Percentiles rank a stretch among this genome's conserved stretches.
phyloP scores from a whole-genome alignment of 257 asterid genomes.

The Gynochthodes officinalis region DNA sequence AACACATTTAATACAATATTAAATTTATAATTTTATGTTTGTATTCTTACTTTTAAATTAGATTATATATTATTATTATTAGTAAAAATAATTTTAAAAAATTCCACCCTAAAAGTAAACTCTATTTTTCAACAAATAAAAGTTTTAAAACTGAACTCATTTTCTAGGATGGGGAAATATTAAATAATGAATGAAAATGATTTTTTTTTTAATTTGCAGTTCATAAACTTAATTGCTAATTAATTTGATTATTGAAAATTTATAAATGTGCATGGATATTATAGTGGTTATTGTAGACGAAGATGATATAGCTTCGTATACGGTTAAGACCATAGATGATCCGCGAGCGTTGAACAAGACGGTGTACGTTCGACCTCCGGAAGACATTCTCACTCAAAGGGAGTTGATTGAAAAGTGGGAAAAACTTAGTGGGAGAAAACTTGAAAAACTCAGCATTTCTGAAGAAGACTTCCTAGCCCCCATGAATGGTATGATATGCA shows the following conservation, averaged over 20 bases:
- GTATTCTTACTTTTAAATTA: too few relatives aligned
- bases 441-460: slow-evolving; percentile 48
- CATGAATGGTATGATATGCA: slow-evolving; percentile 42
- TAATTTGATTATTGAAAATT: neutral
- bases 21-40: too few relatives aligned
- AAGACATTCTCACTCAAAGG: slow-evolving; percentile 52
- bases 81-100: too few relatives aligned
- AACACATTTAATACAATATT: too few relatives aligned
- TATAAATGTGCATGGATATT: neutral
- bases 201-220: too few relatives aligned
- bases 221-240: too few relatives aligned
- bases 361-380: slow-evolving; percentile 56
- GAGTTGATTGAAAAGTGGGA: slow-evolving; percentile 69
- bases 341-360: slow-evolving; percentile 78
- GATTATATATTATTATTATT: too few relatives aligned
- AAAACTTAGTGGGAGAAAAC: slow-evolving; percentile 43
- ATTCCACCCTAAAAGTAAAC: too few relatives aligned
- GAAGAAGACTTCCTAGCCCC: slow-evolving; percentile 51
- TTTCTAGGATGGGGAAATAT: too few relatives aligned
- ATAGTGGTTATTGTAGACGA: slow-evolving; percentile 61
- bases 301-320: slow-evolving; percentile 63
- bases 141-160: too few relatives aligned
- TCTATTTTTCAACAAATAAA: too few relatives aligned
- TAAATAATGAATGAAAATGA: too few relatives aligned
- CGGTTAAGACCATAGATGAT: slow-evolving; percentile 61